These are phyloP conservation scores for Solanum hybrid DNA, from an alignment of 305 asterid species.

Conservation along the genomic window DNA sequence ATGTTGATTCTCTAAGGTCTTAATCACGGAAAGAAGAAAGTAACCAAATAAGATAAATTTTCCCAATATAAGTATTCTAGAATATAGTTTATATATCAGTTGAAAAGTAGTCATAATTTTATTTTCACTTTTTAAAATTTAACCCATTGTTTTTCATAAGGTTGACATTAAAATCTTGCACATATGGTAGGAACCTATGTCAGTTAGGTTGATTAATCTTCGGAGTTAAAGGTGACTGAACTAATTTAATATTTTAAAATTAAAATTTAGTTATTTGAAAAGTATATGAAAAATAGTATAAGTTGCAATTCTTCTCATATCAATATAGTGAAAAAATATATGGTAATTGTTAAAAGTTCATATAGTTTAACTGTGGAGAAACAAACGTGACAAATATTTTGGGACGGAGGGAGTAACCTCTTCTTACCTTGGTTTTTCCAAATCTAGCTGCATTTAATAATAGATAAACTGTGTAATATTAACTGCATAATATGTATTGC, in stretches of 20 bases:
- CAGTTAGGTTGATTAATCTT: neutral
- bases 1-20: neutral
- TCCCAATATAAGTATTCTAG: neutral
- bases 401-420: neutral
- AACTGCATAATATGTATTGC: neutral
- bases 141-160: neutral
- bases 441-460: neutral
- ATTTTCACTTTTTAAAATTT: neutral
- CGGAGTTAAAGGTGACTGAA: neutral
- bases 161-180: neutral
- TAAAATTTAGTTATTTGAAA: neutral
- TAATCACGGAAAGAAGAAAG: neutral
- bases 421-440: neutral
- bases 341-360: neutral
- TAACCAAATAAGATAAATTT: neutral
- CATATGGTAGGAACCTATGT: neutral
- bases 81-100: neutral
- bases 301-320: neutral
- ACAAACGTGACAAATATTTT: neutral
- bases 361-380: neutral
- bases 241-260: neutral
- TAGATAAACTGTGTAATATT: neutral
- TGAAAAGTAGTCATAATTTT: neutral
- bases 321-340: neutral
- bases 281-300: neutral